Conservation (phyloP, 768 basidiomycete genomes). For the Gymnopilus dilepis region DNA sequence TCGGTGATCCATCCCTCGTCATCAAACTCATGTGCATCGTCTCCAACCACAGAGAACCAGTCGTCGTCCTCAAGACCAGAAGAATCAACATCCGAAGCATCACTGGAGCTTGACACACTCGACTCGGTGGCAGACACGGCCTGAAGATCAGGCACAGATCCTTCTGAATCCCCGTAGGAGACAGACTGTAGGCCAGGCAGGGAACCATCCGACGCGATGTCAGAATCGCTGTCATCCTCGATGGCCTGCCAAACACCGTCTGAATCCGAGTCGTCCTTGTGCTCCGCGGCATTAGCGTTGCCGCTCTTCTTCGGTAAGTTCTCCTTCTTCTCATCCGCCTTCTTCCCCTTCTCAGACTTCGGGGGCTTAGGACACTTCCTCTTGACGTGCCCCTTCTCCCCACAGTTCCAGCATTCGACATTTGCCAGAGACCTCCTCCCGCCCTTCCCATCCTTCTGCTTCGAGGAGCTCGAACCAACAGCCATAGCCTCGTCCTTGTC, state of each 20-base stretch:
- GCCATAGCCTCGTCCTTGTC: conserved; percentile 27
- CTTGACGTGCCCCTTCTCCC: conserved; percentile 30
- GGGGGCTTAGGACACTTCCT: conserved; percentile 27
- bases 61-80: not conserved
- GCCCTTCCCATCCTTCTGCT: conserved; percentile 4
- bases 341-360: conserved; percentile 22
- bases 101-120: not conserved
- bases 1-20: conserved; percentile 4
- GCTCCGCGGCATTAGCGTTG: not conserved
- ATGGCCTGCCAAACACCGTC: not conserved
- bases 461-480: not conserved
- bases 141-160: conserved; percentile 35
- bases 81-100: not conserved
- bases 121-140: conserved; percentile 23
- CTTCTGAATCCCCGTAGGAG: conserved; percentile 10
- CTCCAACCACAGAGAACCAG: conserved; percentile 26
- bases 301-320: not conserved
- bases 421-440: not conserved
- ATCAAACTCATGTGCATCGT: conserved; percentile 6
- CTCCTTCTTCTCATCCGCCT: not conserved
- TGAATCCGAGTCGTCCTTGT: not conserved
- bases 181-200: conserved; percentile 29
- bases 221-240: conserved; percentile 5
- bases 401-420: conserved; percentile 35
- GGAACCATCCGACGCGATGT: conserved; percentile 23